Conservation (phyloP, 441 rosid species). For the Theobroma grandiflorum region DNA sequence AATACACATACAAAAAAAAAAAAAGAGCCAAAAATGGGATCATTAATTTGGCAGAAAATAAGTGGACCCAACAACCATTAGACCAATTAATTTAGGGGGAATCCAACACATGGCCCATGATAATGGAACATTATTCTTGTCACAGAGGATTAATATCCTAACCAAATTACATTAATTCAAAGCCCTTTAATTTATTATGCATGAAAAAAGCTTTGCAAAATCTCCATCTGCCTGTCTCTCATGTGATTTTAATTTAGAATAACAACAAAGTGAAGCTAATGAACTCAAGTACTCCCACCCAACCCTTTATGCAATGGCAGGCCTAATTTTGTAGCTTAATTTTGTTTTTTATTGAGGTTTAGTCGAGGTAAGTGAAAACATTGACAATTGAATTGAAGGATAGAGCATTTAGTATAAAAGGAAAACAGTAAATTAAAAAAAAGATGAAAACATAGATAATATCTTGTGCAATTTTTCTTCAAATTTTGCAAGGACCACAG, state of each 20-base stretch:
- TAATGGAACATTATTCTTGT: constrained; percentile 11
- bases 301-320: background rate
- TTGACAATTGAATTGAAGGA: background rate
- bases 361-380: background rate
- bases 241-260: background rate
- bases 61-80: constrained; percentile 5
- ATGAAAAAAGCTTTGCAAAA: background rate
- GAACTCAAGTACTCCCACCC: background rate
- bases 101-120: constrained; percentile 12
- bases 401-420: background rate
- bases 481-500: background rate
- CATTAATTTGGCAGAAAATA: background rate
- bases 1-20: background rate
- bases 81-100: background rate
- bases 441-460: background rate
- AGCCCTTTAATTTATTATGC: background rate
- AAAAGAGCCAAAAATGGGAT: background rate
- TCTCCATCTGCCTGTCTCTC: background rate
- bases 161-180: constrained; percentile 15
- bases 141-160: constrained; percentile 10
- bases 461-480: background rate
- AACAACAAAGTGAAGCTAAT: background rate
- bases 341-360: background rate
- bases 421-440: background rate
- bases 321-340: background rate